phyloP scores from a whole-genome alignment of 2,329 filamentous ascomycete species.

The Aspergillus amoenus region DNA sequence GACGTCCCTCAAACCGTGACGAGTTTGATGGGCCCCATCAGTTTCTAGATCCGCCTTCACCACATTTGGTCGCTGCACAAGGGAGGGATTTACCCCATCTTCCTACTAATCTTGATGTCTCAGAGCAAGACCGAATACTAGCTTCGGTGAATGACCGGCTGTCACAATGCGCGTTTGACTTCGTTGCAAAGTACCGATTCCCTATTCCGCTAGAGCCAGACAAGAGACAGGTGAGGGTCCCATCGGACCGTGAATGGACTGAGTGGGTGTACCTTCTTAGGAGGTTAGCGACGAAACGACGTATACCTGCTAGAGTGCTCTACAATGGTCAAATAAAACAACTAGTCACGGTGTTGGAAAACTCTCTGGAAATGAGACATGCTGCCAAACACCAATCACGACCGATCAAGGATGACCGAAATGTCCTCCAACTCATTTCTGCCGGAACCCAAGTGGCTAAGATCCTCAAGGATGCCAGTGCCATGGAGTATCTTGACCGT shows the following conservation, averaged over 20 bases:
- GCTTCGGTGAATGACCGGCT: constrained; percentile 79
- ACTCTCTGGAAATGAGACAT: constrained; percentile 84
- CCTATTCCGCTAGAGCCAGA: constrained; percentile 81
- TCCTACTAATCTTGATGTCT: constrained; percentile 76
- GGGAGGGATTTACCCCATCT: constrained; percentile 79
- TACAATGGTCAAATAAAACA: constrained; percentile 92
- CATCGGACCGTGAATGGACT: constrained; percentile 82
- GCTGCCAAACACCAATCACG: constrained; percentile 80
- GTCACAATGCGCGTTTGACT: constrained; percentile 84
- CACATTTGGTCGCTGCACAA: constrained; percentile 70
- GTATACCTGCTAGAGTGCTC: constrained; percentile 78
- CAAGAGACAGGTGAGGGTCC: constrained; percentile 72
- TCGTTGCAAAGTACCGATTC: constrained; percentile 88
- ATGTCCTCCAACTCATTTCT: constrained; percentile 83
- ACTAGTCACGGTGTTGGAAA: constrained; percentile 83
- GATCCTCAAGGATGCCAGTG: constrained; percentile 78
- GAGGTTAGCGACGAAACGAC: constrained; percentile 78
- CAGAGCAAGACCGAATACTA: constrained; percentile 81
- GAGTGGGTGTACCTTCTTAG: constrained; percentile 90
- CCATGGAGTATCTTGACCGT: constrained; percentile 78
- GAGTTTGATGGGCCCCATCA: constrained; percentile 89
- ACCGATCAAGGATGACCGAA: constrained; percentile 82
- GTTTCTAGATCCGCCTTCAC: constrained; percentile 70
- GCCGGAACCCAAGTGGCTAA: constrained; percentile 85
- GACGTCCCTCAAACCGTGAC: constrained; percentile 76